phyloP scores from a whole-genome alignment of 768 basidiomycete species.

The Ramaria sp. region DNA sequence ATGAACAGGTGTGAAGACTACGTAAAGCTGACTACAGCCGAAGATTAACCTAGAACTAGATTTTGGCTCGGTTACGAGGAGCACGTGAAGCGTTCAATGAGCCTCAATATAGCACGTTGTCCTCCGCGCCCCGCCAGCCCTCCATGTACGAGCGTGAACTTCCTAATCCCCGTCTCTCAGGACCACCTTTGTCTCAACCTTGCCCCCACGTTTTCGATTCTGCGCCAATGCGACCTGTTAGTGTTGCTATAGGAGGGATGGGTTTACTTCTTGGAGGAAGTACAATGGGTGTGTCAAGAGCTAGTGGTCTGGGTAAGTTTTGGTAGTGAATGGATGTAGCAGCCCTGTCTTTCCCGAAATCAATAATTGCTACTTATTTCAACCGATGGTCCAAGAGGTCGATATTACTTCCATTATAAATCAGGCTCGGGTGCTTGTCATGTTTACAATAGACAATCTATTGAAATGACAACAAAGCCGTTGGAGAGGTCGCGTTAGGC shows the following conservation, averaged over 20 bases:
- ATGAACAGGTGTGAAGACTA: slow-evolving; percentile 45
- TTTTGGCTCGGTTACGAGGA: slow-evolving; percentile 44
- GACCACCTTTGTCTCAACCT: slow-evolving; percentile 53
- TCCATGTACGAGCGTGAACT: slow-evolving; percentile 73
- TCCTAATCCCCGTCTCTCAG: slow-evolving; percentile 35
- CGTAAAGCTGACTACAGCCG: background rate
- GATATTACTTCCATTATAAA: too few species aligned
- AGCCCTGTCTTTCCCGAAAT: too few species aligned
- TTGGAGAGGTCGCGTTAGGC: too few species aligned
- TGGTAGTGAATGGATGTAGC: slow-evolving; percentile 29
- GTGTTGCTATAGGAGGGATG: slow-evolving; percentile 63
- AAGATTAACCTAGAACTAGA: slow-evolving; percentile 21
- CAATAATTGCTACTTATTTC: too few species aligned
- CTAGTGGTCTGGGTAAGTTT: slow-evolving; percentile 52
- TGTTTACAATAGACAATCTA: too few species aligned
- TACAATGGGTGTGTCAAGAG: slow-evolving; percentile 22
- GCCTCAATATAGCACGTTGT: slow-evolving; percentile 37
- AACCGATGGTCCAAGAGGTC: too few species aligned
- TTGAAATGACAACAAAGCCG: too few species aligned
- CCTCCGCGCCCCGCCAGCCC: slow-evolving; percentile 40
- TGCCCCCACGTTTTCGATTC: slow-evolving; percentile 74
- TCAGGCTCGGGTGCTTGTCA: too few species aligned
- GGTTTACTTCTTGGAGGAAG: slow-evolving; percentile 36
- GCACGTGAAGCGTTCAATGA: slow-evolving; percentile 47
- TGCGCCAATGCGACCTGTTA: slow-evolving; percentile 63